Evolutionary conservation across 164 flowering plant species (phyloP).

Genomic region (Aristolochia contorta): DNA sequence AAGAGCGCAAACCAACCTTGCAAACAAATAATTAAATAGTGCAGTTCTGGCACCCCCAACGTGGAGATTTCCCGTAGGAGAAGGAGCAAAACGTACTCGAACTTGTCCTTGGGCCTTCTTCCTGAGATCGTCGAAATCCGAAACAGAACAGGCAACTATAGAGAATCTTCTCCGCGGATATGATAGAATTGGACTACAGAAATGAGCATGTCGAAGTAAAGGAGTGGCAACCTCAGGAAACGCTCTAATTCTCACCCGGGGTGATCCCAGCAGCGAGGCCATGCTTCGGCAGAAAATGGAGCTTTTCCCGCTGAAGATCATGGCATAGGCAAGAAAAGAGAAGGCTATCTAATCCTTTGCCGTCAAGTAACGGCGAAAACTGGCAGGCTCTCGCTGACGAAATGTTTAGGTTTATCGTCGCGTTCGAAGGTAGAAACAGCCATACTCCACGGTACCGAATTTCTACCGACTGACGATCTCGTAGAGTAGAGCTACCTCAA

Average conservation of each 20-base stretch:
- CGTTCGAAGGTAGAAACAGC: too few relatives aligned
- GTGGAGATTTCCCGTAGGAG: constrained; percentile 94
- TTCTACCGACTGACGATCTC: too few relatives aligned
- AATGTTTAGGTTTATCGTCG: too few relatives aligned
- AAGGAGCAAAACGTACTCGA: constrained; percentile 92
- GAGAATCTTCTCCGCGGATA: constrained; percentile 20
- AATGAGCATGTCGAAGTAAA: constrained; percentile 14
- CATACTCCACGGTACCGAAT: too few relatives aligned
- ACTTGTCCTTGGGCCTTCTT: constrained; percentile 32
- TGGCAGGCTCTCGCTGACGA: background rate
- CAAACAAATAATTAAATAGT: constrained; percentile 83
- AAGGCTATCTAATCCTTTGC: background rate
- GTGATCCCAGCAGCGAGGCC: constrained; percentile 30
- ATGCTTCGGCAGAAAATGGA: constrained; percentile 6
- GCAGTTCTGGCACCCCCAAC: constrained; percentile 98
- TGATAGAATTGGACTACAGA: constrained; percentile 2
- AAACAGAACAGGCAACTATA: constrained; percentile 17
- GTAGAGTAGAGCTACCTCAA: too few relatives aligned
- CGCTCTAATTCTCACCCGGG: constrained; percentile 33
- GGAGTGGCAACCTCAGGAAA: constrained; percentile 30
- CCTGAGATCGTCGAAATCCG: constrained; percentile 9
- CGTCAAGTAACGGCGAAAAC: background rate
- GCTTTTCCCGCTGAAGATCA: background rate
- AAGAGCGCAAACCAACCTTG: constrained; percentile 37
- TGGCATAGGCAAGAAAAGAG: background rate